A percentile compares a stretch with the other conserved stretches of the same genome.
Evolutionary conservation across 768 basidiomycete genomes (phyloP).

Genomic region (Suillus hirtellus): DNA sequence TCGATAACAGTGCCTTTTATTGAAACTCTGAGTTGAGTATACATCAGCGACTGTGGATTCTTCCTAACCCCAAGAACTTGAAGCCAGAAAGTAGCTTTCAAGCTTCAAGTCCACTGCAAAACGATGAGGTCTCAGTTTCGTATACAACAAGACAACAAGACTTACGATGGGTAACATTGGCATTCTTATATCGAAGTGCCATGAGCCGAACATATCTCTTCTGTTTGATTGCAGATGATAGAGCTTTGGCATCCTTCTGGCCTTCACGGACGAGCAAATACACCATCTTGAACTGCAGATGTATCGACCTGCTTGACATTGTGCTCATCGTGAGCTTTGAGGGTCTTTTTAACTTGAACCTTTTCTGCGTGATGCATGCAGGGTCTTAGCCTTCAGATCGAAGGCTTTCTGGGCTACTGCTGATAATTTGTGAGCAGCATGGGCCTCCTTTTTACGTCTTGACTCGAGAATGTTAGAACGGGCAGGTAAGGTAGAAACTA

Average conservation of each 20-base stretch:
- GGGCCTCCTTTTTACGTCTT: conserved; percentile 83
- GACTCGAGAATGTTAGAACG: not conserved
- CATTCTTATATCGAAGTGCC: conserved; percentile 97
- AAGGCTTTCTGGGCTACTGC: conserved; percentile 90
- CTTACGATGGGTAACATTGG: conserved; percentile 97
- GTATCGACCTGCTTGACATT: conserved; percentile 94
- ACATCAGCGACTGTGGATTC: conserved; percentile 99
- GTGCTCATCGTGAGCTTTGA: conserved; percentile 98
- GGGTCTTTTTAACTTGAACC: conserved; percentile 98
- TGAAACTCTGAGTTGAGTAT: conserved; percentile 93
- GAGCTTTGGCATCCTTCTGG: conserved; percentile 97
- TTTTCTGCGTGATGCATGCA: conserved; percentile 98
- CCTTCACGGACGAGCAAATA: conserved; percentile 96
- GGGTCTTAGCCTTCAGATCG: conserved; percentile 96
- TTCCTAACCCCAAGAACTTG: conserved; percentile 98
- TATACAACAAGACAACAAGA: conserved; percentile 12
- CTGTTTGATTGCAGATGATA: conserved; percentile 97
- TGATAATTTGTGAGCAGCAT: conserved; percentile 75
- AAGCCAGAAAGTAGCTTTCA: conserved; percentile 98
- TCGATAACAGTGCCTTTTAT: conserved; percentile 99
- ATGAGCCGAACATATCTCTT: conserved; percentile 97
- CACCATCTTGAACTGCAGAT: conserved; percentile 81
- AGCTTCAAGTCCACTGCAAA: conserved; percentile 84
- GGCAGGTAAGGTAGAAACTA: not conserved
- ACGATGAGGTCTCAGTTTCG: conserved; percentile 4